A percentile compares a stretch with the other conserved stretches of the same genome.
Conservation (phyloP, 495 filamentous ascomycete species). For the Xylaria telfairii region DNA sequence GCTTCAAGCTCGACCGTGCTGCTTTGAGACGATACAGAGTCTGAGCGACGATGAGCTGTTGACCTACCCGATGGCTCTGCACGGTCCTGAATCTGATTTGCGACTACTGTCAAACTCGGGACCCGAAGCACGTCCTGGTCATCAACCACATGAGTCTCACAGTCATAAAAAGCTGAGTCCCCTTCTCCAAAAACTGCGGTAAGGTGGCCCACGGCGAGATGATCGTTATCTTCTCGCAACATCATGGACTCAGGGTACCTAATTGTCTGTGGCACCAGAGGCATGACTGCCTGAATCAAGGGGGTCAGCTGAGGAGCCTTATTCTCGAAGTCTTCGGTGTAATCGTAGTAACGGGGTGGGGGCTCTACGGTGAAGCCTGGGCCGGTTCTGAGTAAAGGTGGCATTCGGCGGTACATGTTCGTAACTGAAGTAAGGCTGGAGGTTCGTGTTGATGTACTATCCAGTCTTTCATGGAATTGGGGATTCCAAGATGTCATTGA, state of each 20-base stretch:
- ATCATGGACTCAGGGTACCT: constrained; percentile 38
- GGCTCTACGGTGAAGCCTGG: constrained; percentile 27
- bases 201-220: constrained; percentile 26
- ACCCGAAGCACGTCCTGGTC: constrained; percentile 13
- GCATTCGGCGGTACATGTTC: constrained; percentile 45
- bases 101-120: background rate
- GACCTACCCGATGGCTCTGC: constrained; percentile 10
- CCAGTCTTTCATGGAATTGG: constrained; percentile 32
- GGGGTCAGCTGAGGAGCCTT: constrained; percentile 28
- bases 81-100: constrained; percentile 10
- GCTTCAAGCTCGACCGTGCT: constrained; percentile 25
- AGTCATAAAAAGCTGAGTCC: constrained; percentile 35
- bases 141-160: constrained; percentile 26
- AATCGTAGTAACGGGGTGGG: constrained; percentile 57
- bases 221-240: constrained; percentile 36
- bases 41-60: constrained; percentile 23
- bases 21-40: constrained; percentile 27
- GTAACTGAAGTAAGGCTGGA: constrained; percentile 50
- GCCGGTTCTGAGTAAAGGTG: constrained; percentile 28
- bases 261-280: constrained; percentile 42
- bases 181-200: constrained; percentile 29
- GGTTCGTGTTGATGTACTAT: constrained; percentile 36
- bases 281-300: constrained; percentile 39
- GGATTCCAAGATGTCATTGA: constrained; percentile 37
- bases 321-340: constrained; percentile 56